phyloP scores from a whole-genome alignment of 2,329 filamentous ascomycete genomes.

The Xylariaceae sp. region DNA sequence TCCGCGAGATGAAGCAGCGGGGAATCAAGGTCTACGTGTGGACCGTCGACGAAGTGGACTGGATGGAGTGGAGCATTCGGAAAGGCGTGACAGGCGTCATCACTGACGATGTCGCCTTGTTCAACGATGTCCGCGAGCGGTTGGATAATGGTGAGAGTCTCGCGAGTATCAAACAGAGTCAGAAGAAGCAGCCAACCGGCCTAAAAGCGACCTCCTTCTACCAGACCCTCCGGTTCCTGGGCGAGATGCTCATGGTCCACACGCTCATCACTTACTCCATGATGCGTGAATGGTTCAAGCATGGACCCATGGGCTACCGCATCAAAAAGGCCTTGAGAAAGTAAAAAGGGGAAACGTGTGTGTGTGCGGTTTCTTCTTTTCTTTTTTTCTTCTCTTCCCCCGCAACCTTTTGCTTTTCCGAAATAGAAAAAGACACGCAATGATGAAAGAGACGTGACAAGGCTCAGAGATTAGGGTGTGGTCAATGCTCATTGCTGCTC shows the following conservation, averaged over 20 bases:
- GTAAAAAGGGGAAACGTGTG: neutral
- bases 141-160: conserved; percentile 4
- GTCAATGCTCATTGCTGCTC: too few relatives aligned
- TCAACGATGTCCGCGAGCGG: conserved; percentile 52
- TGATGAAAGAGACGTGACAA: too few relatives aligned
- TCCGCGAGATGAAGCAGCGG: conserved; percentile 51
- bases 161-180: neutral
- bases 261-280: conserved; percentile 13
- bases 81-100: conserved; percentile 72
- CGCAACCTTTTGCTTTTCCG: neutral
- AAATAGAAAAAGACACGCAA: too few relatives aligned
- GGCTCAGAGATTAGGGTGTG: too few relatives aligned
- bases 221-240: conserved; percentile 8
- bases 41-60: conserved; percentile 75
- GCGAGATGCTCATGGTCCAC: conserved; percentile 16
- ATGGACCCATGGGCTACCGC: conserved; percentile 18
- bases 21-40: conserved; percentile 65
- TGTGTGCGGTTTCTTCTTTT: neutral
- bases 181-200: neutral
- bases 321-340: conserved; percentile 19
- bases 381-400: neutral
- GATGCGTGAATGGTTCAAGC: conserved; percentile 11
- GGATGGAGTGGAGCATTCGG: conserved; percentile 77
- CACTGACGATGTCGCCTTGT: conserved; percentile 73
- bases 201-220: conserved; percentile 2